Conservation (phyloP, 1,139 yeast genomes). For the Taiozyma onychis region DNA sequence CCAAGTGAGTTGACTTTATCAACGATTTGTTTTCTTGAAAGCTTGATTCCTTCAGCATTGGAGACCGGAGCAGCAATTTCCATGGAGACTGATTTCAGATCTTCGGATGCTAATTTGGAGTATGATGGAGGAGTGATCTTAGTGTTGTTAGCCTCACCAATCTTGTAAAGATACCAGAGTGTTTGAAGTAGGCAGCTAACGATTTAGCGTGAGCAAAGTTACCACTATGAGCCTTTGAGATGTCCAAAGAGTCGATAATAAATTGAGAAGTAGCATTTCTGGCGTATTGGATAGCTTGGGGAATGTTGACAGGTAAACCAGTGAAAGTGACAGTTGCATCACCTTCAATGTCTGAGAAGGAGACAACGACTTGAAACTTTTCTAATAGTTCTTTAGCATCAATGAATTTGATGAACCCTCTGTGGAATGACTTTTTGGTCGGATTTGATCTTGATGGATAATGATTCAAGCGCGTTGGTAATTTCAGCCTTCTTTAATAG, state of each 20-base stretch:
- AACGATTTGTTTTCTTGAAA: slow-evolving; percentile 65
- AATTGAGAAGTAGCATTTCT: slow-evolving; percentile 46
- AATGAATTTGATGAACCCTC: slow-evolving; percentile 45
- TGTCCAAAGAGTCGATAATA: slow-evolving; percentile 66
- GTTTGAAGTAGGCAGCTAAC: slow-evolving; percentile 59
- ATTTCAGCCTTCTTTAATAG: slow-evolving; percentile 44
- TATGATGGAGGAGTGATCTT: slow-evolving; percentile 52
- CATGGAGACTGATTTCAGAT: slow-evolving; percentile 30
- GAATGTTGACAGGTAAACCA: slow-evolving; percentile 53
- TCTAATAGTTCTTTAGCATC: slow-evolving; percentile 40
- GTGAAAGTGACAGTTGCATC: slow-evolving; percentile 53
- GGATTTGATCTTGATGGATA: slow-evolving; percentile 37
- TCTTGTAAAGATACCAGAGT: slow-evolving; percentile 41
- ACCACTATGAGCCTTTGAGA: slow-evolving; percentile 85
- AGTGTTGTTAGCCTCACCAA: slow-evolving; percentile 39
- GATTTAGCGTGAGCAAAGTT: slow-evolving; percentile 70
- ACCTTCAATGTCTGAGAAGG: slow-evolving; percentile 42
- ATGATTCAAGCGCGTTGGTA: slow-evolving; percentile 39
- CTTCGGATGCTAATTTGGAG: slow-evolving; percentile 30
- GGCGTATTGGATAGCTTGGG: slow-evolving; percentile 53
- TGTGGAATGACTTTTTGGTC: slow-evolving; percentile 44
- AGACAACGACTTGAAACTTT: slow-evolving; percentile 58
- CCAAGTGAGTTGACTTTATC: slow-evolving; percentile 64
- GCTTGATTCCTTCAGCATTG: slow-evolving; percentile 37
- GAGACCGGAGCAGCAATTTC: slow-evolving; percentile 40